These are phyloP conservation scores for Schizopora paradoxa DNA, from an alignment of 1,284 basidiomycete genomes.

Conservation along the genomic window DNA sequence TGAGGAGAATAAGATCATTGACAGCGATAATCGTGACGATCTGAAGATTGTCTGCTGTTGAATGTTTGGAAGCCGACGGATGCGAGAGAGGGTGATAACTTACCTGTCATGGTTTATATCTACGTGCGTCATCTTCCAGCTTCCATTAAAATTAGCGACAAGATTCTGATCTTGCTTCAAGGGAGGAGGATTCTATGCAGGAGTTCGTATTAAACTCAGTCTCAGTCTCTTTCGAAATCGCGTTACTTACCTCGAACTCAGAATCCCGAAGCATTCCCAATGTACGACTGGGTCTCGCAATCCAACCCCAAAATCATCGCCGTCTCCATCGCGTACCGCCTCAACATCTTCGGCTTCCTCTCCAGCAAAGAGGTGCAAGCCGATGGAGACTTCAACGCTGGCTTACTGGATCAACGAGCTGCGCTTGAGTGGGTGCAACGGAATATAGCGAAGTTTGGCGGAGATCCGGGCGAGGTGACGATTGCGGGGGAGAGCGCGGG, in stretches of 20 bases:
- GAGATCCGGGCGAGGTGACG: slow-evolving; percentile 36
- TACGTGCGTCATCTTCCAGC: slow-evolving; percentile 28
- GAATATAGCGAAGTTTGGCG: slow-evolving; percentile 39
- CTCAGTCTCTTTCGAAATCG: background rate
- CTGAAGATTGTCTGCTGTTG: slow-evolving; percentile 44
- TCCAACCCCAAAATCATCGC: slow-evolving; percentile 45
- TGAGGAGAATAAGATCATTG: background rate
- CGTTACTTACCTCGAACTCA: slow-evolving; percentile 15
- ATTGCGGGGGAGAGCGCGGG: slow-evolving; percentile 44
- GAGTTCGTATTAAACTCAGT: slow-evolving; percentile 22
- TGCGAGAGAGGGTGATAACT: slow-evolving; percentile 36
- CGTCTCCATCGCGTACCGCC: slow-evolving; percentile 50
- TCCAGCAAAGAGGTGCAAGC: slow-evolving; percentile 32
- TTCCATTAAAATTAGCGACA: background rate
- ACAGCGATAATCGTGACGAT: background rate
- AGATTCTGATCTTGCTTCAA: slow-evolving; percentile 15
- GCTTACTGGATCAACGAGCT: slow-evolving; percentile 42
- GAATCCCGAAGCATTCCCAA: slow-evolving; percentile 43
- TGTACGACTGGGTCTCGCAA: slow-evolving; percentile 47
- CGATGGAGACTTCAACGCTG: slow-evolving; percentile 37
- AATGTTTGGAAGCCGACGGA: slow-evolving; percentile 49
- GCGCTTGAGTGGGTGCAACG: slow-evolving; percentile 43
- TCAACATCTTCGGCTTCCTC: slow-evolving; percentile 51
- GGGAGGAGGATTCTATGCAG: slow-evolving; percentile 38
- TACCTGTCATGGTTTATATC: slow-evolving; percentile 43